Percentiles rank a stretch among this genome's conserved stretches.
These are phyloP conservation scores for Medicago truncatula DNA, from an alignment of 306 rosid species.

Conservation along the genomic window DNA sequence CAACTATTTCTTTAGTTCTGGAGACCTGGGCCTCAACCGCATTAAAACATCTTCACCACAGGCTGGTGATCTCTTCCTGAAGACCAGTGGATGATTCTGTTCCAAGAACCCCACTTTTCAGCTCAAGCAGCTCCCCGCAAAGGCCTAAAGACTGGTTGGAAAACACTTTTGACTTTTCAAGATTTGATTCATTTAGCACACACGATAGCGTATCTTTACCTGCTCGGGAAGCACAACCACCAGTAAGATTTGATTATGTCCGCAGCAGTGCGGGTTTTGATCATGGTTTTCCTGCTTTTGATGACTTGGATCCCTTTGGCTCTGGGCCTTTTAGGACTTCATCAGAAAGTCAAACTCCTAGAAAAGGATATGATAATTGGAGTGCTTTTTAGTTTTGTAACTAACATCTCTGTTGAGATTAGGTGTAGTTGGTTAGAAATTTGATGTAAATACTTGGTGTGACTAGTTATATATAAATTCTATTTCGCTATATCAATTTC, in stretches of 20 bases:
- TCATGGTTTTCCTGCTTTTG: constrained; percentile 79
- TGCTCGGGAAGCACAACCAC: constrained; percentile 59
- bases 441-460: too few relatives aligned
- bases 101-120: constrained; percentile 91
- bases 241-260: constrained; percentile 70
- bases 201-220: constrained; percentile 67
- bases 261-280: constrained; percentile 75
- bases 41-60: constrained; percentile 73
- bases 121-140: constrained; percentile 68
- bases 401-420: too few relatives aligned
- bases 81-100: constrained; percentile 82
- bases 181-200: constrained; percentile 81
- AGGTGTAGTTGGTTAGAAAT: too few relatives aligned
- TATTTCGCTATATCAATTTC: too few relatives aligned
- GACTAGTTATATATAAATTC: too few relatives aligned
- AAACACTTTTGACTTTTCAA: constrained; percentile 76
- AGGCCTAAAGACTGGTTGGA: constrained; percentile 68
- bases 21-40: constrained; percentile 80
- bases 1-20: constrained; percentile 72
- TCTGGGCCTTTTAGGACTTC: constrained; percentile 75
- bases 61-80: constrained; percentile 56
- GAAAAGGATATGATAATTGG: constrained; percentile 77
- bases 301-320: constrained; percentile 89
- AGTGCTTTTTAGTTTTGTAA: constrained; percentile 79
- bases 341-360: constrained; percentile 74